Evolutionary conservation across 2,329 filamentous ascomycete species (phyloP).

Genomic region (Phaeomoniella chlamydospora): DNA sequence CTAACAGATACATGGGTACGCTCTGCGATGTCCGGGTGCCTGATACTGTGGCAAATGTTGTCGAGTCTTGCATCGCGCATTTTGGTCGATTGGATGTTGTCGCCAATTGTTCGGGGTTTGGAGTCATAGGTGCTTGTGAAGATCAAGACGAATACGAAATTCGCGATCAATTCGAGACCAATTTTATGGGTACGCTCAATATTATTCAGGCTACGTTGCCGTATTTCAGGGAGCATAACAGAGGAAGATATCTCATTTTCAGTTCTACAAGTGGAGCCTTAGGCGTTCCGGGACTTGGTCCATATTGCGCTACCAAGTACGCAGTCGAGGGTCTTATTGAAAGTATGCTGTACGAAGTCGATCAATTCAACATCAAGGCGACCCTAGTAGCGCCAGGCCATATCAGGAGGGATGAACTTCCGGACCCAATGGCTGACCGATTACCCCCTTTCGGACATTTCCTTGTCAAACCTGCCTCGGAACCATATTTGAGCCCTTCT

Average conservation of each 20-base stretch:
- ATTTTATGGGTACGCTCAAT: slow-evolving; percentile 89
- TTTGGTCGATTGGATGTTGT: slow-evolving; percentile 81
- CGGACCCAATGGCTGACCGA: slow-evolving; percentile 14
- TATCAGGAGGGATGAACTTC: slow-evolving; percentile 64
- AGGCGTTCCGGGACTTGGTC: slow-evolving; percentile 84
- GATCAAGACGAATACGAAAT: slow-evolving; percentile 94
- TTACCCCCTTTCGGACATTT: slow-evolving; percentile 85
- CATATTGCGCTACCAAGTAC: slow-evolving; percentile 95
- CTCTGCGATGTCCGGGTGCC: slow-evolving; percentile 80
- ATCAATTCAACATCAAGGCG: slow-evolving; percentile 80
- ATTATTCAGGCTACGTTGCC: slow-evolving; percentile 82
- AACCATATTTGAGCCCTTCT: slow-evolving; percentile 62
- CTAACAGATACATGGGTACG: slow-evolving; percentile 50
- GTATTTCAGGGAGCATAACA: slow-evolving; percentile 64
- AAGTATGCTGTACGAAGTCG: slow-evolving; percentile 91
- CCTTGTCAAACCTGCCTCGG: slow-evolving; percentile 70
- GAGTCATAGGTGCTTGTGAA: slow-evolving; percentile 88
- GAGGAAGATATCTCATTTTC: slow-evolving; percentile 83
- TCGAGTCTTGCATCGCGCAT: slow-evolving; percentile 53
- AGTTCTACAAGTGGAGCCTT: slow-evolving; percentile 82
- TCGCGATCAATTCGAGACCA: slow-evolving; percentile 92
- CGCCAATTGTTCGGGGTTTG: slow-evolving; percentile 88
- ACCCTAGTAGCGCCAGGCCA: slow-evolving; percentile 87
- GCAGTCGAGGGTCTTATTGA: slow-evolving; percentile 92
- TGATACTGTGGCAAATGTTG: slow-evolving; percentile 58